These are phyloP conservation scores for Arthrobotrys musiformis DNA, from an alignment of 2,329 filamentous ascomycete species.

Conservation along the genomic window DNA sequence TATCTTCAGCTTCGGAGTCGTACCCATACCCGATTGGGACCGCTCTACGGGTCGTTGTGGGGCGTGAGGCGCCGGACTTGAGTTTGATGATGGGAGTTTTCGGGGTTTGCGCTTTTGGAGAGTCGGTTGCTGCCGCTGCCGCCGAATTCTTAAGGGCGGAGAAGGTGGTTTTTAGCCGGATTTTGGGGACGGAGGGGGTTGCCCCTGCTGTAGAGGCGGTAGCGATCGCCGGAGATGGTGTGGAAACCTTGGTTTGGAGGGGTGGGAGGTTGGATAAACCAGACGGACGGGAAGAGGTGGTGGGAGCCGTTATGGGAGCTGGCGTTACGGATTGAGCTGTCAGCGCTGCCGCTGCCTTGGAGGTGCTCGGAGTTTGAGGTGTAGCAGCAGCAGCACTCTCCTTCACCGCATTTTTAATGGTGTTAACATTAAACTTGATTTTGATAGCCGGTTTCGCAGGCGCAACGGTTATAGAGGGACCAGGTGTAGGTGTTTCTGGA, in stretches of 20 bases:
- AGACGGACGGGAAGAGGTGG: constrained; percentile 29
- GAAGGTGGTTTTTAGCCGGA: constrained; percentile 32
- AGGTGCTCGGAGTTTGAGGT: constrained; percentile 29
- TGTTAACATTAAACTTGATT: constrained; percentile 52
- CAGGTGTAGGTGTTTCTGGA: constrained; percentile 11
- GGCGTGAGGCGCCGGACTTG: constrained; percentile 70
- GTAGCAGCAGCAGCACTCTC: not conserved
- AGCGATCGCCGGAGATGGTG: not conserved
- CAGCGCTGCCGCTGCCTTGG: constrained; percentile 14
- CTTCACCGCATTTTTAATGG: constrained; percentile 27
- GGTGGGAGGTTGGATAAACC: constrained; percentile 41
- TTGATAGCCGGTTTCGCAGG: constrained; percentile 40
- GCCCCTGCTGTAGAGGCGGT: too few species aligned
- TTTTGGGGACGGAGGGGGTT: constrained; percentile 30
- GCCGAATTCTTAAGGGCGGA: constrained; percentile 8
- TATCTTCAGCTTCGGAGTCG: constrained; percentile 93
- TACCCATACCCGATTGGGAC: constrained; percentile 82
- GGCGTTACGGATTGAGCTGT: constrained; percentile 28
- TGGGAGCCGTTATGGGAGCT: constrained; percentile 23
- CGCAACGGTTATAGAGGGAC: not conserved
- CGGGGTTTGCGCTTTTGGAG: constrained; percentile 54
- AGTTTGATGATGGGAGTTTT: constrained; percentile 67
- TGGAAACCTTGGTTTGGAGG: constrained; percentile 34
- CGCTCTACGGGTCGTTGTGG: constrained; percentile 70
- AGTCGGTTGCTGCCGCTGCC: constrained; percentile 35